These are phyloP conservation scores for Mortierella sp. DNA, from an alignment of 371 early-diverging fungal genomes.

Conservation along the genomic window DNA sequence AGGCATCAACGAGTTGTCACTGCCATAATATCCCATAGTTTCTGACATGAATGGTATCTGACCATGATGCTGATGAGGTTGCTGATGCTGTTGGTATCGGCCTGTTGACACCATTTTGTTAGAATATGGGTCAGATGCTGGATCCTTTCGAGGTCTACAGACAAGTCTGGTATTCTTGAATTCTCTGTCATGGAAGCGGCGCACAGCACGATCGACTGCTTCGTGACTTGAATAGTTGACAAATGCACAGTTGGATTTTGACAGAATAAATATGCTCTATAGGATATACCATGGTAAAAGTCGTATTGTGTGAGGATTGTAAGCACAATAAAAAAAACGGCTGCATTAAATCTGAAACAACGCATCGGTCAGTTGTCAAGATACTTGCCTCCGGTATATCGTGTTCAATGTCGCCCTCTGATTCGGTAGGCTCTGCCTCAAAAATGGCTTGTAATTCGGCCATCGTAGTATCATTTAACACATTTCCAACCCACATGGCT, in stretches of 20 bases:
- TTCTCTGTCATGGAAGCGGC: constrained; percentile 58
- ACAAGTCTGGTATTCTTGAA: constrained; percentile 59
- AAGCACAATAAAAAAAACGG: background rate
- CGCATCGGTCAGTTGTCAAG: background rate
- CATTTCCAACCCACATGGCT: constrained; percentile 64
- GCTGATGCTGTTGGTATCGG: constrained; percentile 26
- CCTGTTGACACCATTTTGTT: constrained; percentile 10
- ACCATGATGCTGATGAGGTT: constrained; percentile 13
- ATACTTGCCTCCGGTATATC: constrained; percentile 46
- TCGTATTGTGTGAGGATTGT: background rate
- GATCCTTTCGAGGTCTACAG: constrained; percentile 59
- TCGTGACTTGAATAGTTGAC: constrained; percentile 61
- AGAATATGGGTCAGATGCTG: constrained; percentile 31
- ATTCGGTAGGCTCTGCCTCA: constrained; percentile 50
- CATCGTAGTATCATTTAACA: constrained; percentile 56
- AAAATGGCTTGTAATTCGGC: constrained; percentile 60
- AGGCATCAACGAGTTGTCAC: constrained; percentile 1
- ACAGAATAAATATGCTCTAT: constrained; percentile 60
- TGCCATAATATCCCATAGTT: constrained; percentile 16
- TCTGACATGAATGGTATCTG: constrained; percentile 21
- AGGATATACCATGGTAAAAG: background rate
- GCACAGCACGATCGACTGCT: constrained; percentile 58
- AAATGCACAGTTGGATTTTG: constrained; percentile 61
- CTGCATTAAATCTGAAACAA: background rate
- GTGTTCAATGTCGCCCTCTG: constrained; percentile 39